phyloP scores from a whole-genome alignment of 768 basidiomycete species.

The Boletus sensibilis region DNA sequence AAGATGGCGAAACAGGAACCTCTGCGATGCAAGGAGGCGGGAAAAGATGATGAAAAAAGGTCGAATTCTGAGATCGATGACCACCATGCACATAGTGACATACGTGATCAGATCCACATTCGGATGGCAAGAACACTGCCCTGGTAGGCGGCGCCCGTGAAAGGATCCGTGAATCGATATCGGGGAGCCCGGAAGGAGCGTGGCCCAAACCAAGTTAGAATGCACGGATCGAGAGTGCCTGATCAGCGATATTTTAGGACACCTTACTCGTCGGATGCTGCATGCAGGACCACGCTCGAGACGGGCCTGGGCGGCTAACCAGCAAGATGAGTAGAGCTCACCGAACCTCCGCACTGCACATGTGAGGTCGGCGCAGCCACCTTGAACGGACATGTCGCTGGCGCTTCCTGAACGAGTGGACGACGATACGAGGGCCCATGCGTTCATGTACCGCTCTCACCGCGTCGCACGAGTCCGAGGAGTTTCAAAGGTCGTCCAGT shows the following conservation, averaged over 20 bases:
- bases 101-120: constrained; percentile 11
- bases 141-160: constrained; percentile 18
- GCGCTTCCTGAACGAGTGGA: not conserved
- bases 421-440: not conserved
- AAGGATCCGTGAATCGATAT: constrained; percentile 24
- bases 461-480: constrained; percentile 17
- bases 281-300: not conserved
- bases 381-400: not conserved
- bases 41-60: constrained; percentile 9
- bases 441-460: not conserved
- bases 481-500: constrained; percentile 8
- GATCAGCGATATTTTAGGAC: constrained; percentile 23
- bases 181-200: constrained; percentile 11
- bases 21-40: not conserved
- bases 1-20: constrained; percentile 4
- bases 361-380: not conserved
- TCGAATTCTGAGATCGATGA: constrained; percentile 20
- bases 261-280: constrained; percentile 9
- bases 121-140: not conserved
- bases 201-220: constrained; percentile 8
- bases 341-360: not conserved
- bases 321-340: not conserved
- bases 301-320: not conserved
- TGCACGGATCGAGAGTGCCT: constrained; percentile 11
- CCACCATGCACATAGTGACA: constrained; percentile 1